Percentiles rank a stretch among this genome's conserved stretches.
These are phyloP conservation scores for Circinella umbellata DNA, from an alignment of 371 early-diverging fungal genomes.

Conservation along the genomic window DNA sequence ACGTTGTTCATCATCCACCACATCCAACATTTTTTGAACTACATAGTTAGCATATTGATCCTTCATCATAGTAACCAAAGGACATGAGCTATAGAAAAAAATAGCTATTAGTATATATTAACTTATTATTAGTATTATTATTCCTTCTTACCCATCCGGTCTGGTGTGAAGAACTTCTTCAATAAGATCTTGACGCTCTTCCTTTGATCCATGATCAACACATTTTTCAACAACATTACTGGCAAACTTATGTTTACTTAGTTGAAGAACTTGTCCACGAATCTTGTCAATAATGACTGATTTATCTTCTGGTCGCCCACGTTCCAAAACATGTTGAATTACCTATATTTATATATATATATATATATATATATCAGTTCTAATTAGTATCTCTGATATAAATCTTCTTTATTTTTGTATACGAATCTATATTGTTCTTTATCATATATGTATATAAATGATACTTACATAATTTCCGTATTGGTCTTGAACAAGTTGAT, in stretches of 20 bases:
- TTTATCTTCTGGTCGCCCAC: constrained; percentile 88
- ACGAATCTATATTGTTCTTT: too few relatives aligned
- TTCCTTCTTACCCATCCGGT: constrained; percentile 68
- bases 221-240: constrained; percentile 99
- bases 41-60: constrained; percentile 99
- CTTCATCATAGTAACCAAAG: constrained; percentile 96
- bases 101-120: too few relatives aligned
- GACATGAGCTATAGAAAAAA: constrained; percentile 63
- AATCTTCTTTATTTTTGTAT: too few relatives aligned
- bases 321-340: constrained; percentile 98
- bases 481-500: constrained; percentile 97
- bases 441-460: neutral
- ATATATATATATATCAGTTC: neutral
- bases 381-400: too few relatives aligned
- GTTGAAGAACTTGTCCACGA: constrained; percentile 84
- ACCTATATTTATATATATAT: constrained; percentile 6
- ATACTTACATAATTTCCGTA: constrained; percentile 92
- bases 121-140: neutral
- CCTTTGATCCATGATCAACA: constrained; percentile 78
- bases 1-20: constrained; percentile 89
- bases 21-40: constrained; percentile 99
- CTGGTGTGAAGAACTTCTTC: constrained; percentile 84
- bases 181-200: constrained; percentile 81
- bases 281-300: constrained; percentile 89
- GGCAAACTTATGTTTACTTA: constrained; percentile 99